A percentile compares a stretch with the other conserved stretches of the same genome.
phyloP scores from a whole-genome alignment of 2,329 filamentous ascomycete species.

The Xenosphaeropsis pyriputrescens region DNA sequence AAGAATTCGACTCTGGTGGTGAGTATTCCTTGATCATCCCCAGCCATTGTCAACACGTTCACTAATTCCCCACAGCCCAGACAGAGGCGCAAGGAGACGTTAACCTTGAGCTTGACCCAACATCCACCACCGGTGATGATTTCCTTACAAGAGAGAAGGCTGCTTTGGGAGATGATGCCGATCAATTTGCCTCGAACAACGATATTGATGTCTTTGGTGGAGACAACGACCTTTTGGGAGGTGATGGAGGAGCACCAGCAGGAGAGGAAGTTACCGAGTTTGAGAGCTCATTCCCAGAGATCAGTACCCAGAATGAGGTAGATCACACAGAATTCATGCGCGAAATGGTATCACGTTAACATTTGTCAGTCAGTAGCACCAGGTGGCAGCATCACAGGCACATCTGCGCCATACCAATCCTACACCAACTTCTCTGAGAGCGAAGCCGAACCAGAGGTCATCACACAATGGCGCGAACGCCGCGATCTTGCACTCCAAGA shows the following conservation, averaged over 20 bases:
- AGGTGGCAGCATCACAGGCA: slow-evolving; percentile 68
- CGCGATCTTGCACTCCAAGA: slow-evolving; percentile 72
- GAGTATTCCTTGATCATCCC: slow-evolving; percentile 7
- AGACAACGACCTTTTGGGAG: slow-evolving; percentile 55
- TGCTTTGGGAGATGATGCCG: slow-evolving; percentile 78
- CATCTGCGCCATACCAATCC: slow-evolving; percentile 16
- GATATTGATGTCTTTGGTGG: slow-evolving; percentile 53
- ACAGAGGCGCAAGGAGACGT: slow-evolving; percentile 40
- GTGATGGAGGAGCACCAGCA: slow-evolving; percentile 15
- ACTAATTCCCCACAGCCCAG: slow-evolving; percentile 37
- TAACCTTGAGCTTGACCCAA: slow-evolving; percentile 30
- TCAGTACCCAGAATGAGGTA: slow-evolving; percentile 56
- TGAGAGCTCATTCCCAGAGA: slow-evolving; percentile 81
- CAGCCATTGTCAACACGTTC: slow-evolving; percentile 6
- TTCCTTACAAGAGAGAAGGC: slow-evolving; percentile 90
- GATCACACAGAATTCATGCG: not conserved
- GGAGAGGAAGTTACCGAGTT: slow-evolving; percentile 36
- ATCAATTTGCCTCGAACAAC: slow-evolving; percentile 69
- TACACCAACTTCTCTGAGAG: slow-evolving; percentile 26
- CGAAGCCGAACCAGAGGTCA: slow-evolving; percentile 78
- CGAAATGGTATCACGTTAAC: not conserved
- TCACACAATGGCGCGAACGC: slow-evolving; percentile 84
- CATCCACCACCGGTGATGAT: slow-evolving; percentile 53
- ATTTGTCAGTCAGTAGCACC: slow-evolving; percentile 50
- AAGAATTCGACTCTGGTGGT: slow-evolving; percentile 41